phyloP scores from a whole-genome alignment of 2,329 filamentous ascomycete genomes.

The Incumbomyces delicatus region DNA sequence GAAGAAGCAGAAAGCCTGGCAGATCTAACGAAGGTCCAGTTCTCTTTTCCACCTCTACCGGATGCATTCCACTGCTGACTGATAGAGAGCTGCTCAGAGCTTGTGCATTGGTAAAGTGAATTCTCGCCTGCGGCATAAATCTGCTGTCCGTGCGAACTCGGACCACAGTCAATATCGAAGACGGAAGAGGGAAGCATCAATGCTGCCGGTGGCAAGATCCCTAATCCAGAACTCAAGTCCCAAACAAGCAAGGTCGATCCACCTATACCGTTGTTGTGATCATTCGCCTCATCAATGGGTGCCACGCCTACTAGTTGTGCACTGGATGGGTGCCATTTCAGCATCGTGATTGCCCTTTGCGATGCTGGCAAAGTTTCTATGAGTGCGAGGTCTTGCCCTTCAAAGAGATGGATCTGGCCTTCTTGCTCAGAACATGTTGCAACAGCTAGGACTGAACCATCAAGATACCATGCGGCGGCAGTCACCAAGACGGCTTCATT shows the following conservation, averaged over 20 bases:
- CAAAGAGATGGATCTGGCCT: constrained; percentile 36
- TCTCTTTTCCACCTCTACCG: constrained; percentile 16
- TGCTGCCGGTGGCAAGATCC: constrained; percentile 12
- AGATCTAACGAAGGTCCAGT: constrained; percentile 35
- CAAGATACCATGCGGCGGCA: constrained; percentile 36
- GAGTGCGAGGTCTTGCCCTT: constrained; percentile 31
- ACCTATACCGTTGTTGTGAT: constrained; percentile 2
- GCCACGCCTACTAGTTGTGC: constrained; percentile 34
- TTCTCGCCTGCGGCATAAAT: constrained; percentile 18
- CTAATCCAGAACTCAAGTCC: constrained; percentile 24
- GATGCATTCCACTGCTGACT: constrained; percentile 16
- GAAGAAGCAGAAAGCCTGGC: constrained; percentile 19
- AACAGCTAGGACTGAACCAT: constrained; percentile 36
- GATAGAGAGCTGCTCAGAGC: constrained; percentile 13
- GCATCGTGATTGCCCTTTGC: constrained; percentile 33
- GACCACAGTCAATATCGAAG: constrained; percentile 35
- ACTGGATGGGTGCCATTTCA: constrained; percentile 33
- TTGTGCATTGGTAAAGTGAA: constrained; percentile 18
- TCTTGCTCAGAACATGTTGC: constrained; percentile 31
- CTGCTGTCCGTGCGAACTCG: constrained; percentile 30
- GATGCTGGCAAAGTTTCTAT: constrained; percentile 37
- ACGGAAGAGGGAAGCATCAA: constrained; percentile 23
- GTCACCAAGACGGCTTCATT: constrained; percentile 28
- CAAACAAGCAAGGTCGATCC: constrained; percentile 29
- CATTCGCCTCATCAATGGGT: constrained; percentile 27